Base-by-base conservation (phyloP, 2,329 filamentous ascomycete genomes). In the Trichoderma breve region DNA sequence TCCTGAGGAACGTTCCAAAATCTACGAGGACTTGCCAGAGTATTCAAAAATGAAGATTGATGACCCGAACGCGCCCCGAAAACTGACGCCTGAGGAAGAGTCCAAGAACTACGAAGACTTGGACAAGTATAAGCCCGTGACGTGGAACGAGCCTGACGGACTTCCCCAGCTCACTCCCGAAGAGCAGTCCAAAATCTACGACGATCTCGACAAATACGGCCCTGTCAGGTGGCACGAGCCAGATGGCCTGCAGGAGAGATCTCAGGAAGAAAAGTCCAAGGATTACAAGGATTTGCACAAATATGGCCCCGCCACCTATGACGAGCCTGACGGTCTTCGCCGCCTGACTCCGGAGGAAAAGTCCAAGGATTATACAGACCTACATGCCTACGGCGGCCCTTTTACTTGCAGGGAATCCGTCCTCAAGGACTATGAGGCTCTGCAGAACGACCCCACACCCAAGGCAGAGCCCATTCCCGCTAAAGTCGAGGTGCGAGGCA, bases 91-190 rank as follows among this genome's bases (percentile, higher is more conserved):
- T 3, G 78, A 77, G 67, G 81, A 83, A 73, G 73, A 76, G 53
- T 80, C 80, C 9, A 82, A 82, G 68, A 60, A 76, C 4, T 83
- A 84, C 61, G 76, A 80, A 4, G 84, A 86, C 73, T 75, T 86
- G 60, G 76, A 80, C 55, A 75, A 82, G 70, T 86, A 73, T 74
- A 74, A 73, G 21, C 71, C 79, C 4, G 76, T 76, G 4, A 73
- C 73, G 14, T 81, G 78, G 77, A 81, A 82, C 36, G 81, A 82
- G 67, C 81, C 81, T 6, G 73, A 80, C 43, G 81, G 81, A 4
- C 71, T 78, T 24, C 76, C 70, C 8, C 74, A 74, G 21, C 71
- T 74, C n/a, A 78, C 79, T 15, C 62, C 75, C 4, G 80, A 82
- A 62, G 81, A 82, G 62, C 61, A 76, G 14, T 81, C 81, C 6